phyloP scores from a whole-genome alignment of 169 alveolate species.

The Eimeria necatrix region DNA sequence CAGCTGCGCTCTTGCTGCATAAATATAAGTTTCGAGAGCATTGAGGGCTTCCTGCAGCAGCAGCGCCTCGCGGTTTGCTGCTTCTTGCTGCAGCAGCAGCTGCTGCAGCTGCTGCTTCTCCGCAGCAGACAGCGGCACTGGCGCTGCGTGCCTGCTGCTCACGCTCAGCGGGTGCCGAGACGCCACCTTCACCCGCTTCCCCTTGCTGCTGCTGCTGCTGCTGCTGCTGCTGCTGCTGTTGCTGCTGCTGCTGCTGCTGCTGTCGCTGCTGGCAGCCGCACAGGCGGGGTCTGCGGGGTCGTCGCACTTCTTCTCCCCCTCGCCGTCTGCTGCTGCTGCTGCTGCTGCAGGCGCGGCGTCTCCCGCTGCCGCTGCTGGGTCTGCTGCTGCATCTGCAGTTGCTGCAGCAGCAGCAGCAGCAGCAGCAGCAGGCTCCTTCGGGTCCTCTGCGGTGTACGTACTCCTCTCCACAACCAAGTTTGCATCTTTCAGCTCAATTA shows the following conservation, averaged over 20 bases:
- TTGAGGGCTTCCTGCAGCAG: slow-evolving; percentile 41
- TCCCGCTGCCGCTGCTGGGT: slow-evolving; percentile 19
- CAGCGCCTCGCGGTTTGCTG: slow-evolving; percentile 49
- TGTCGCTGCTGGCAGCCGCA: slow-evolving; percentile 9
- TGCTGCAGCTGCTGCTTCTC: slow-evolving; percentile 50
- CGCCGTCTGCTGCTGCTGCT: neutral
- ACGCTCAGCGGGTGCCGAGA: neutral
- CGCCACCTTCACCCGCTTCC: slow-evolving; percentile 21
- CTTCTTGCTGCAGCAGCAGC: slow-evolving; percentile 70
- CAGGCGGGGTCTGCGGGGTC: neutral
- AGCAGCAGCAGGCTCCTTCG: slow-evolving; percentile 8
- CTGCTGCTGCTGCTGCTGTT: slow-evolving; percentile 52
- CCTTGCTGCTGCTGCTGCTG: slow-evolving; percentile 38
- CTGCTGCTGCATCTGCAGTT: neutral
- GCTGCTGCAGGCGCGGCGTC: slow-evolving; percentile 12
- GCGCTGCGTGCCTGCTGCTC: neutral
- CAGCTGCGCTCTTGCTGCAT: slow-evolving; percentile 37
- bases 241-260: slow-evolving; percentile 48
- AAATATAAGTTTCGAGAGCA: slow-evolving; percentile 70
- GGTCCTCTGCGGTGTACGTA: neutral
- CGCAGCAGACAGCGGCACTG: slow-evolving; percentile 63
- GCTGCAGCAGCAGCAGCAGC: slow-evolving; percentile 7
- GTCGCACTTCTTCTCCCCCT: neutral
- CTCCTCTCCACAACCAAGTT: neutral
- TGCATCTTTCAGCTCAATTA: slow-evolving; percentile 7